phyloP scores from a whole-genome alignment of 768 basidiomycete genomes.

The Trametes punicea region DNA sequence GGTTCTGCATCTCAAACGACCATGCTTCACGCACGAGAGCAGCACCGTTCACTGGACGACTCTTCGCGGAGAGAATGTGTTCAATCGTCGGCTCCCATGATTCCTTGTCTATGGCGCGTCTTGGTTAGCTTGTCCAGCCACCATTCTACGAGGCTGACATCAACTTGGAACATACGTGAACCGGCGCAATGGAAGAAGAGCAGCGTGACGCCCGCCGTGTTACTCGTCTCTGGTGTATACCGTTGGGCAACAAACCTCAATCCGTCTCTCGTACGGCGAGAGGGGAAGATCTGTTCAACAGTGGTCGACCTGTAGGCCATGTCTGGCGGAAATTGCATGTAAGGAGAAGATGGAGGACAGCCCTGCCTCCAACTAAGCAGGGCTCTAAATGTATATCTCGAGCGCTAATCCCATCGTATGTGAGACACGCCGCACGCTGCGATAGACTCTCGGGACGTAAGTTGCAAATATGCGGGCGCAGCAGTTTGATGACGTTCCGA shows the following conservation, averaged over 20 bases:
- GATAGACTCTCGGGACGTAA: too few relatives aligned
- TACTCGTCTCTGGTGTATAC: background rate
- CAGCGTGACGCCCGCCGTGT: background rate
- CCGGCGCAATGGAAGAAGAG: conserved; percentile 11
- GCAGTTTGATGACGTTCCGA: too few relatives aligned
- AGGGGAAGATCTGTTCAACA: background rate
- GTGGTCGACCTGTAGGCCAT: conserved; percentile 3
- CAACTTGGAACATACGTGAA: conserved; percentile 8
- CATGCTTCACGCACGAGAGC: conserved; percentile 17
- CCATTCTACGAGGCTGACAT: too few relatives aligned
- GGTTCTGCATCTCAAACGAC: conserved; percentile 18
- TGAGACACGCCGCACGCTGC: too few relatives aligned
- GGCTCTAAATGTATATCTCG: too few relatives aligned
- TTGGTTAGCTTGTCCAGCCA: too few relatives aligned
- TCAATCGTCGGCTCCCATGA: conserved; percentile 13
- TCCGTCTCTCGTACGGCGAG: background rate
- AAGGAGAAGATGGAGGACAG: too few relatives aligned
- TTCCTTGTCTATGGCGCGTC: conserved; percentile 13
- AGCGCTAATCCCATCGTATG: too few relatives aligned
- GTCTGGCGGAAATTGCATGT: too few relatives aligned
- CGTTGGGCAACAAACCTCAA: conserved; percentile 5
- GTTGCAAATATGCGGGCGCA: too few relatives aligned
- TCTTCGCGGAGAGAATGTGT: background rate
- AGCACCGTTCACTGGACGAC: background rate
- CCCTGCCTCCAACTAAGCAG: too few relatives aligned